Evolutionary conservation across 345 rosid genomes (phyloP).

Genomic region (Eucalyptus paniculata): DNA sequence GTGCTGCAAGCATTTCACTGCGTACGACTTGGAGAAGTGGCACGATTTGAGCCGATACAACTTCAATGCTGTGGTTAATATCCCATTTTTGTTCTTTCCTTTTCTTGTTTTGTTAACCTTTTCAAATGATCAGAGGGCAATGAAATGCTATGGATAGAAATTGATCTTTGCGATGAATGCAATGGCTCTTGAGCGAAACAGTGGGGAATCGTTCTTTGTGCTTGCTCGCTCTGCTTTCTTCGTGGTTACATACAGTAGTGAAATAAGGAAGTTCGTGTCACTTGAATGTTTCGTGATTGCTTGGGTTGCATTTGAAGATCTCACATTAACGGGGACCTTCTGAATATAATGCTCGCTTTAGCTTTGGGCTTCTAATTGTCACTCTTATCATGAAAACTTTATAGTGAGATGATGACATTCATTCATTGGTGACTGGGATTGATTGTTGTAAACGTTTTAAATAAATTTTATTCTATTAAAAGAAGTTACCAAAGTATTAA

Average conservation of each 20-base stretch:
- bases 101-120: background rate
- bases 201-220: background rate
- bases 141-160: background rate
- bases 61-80: conserved; percentile 76
- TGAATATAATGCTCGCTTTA: background rate
- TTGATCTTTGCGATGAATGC: background rate
- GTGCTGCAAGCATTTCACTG: conserved; percentile 90
- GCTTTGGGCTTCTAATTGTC: background rate
- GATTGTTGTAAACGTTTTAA: background rate
- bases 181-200: background rate
- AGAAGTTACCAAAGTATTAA: background rate
- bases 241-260: background rate
- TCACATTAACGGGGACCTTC: background rate
- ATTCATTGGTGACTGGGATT: background rate
- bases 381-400: background rate
- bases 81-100: background rate
- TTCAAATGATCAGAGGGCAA: background rate
- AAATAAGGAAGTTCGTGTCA: background rate
- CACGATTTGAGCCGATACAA: conserved; percentile 56
- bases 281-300: background rate
- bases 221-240: background rate
- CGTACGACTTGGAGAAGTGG: conserved; percentile 92
- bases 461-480: background rate
- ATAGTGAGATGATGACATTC: background rate
- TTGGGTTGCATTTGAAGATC: background rate